These are phyloP conservation scores for Chaetomium cochliodes DNA, from an alignment of 495 filamentous ascomycete species.

Conservation along the genomic window DNA sequence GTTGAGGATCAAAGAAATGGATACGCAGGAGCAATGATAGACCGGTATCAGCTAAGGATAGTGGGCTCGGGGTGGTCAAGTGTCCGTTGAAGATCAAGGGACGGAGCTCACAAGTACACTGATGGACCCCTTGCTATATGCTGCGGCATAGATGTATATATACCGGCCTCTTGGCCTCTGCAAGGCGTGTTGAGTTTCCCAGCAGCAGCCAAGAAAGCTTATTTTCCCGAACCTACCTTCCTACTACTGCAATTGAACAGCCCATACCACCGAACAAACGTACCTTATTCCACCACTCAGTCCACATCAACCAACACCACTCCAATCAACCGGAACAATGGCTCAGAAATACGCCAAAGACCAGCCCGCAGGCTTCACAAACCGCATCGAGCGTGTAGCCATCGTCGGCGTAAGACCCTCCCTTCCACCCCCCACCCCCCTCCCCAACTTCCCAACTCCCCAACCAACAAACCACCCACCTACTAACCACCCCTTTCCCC, in stretches of 20 bases:
- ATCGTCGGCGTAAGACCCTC: background rate
- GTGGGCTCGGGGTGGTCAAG: too few relatives aligned
- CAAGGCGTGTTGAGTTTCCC: too few relatives aligned
- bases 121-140: too few relatives aligned
- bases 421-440: background rate
- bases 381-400: conserved; percentile 7
- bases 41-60: background rate
- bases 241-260: too few relatives aligned
- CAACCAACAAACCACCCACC: background rate
- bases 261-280: too few relatives aligned
- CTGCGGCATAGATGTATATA: too few relatives aligned
- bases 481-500: too few relatives aligned
- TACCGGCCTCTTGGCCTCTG: background rate
- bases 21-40: background rate
- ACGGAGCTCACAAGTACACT: too few relatives aligned
- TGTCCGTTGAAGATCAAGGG: too few relatives aligned
- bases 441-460: too few relatives aligned
- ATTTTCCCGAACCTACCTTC: background rate
- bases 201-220: too few relatives aligned
- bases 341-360: conserved; percentile 4
- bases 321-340: background rate
- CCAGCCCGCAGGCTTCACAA: background rate
- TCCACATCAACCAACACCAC: background rate
- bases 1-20: background rate
- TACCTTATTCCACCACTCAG: too few relatives aligned